Base-by-base conservation (phyloP, 139 green algal species). In the Chlamydomonas sp. region DNA sequence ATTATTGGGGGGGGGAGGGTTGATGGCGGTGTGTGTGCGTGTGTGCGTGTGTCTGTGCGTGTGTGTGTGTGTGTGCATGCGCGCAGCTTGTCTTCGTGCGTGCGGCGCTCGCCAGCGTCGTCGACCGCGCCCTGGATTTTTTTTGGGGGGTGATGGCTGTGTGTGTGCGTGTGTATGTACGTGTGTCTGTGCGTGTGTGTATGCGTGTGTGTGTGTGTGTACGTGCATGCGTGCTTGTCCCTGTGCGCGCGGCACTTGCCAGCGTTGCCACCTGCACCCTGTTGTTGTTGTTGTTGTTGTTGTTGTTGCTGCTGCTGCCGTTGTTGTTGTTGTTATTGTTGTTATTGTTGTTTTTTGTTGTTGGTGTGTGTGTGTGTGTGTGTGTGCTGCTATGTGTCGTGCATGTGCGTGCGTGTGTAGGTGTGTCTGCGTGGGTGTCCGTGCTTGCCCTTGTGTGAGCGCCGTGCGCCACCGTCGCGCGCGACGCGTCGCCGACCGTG, bases 181-280 rank as follows among this genome's bases (percentile, higher is more conserved):
- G n/a, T n/a, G n/a, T n/a, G n/a, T n/a, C n/a, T n/a, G n/a, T n/a
- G n/a, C n/a, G n/a, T n/a, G n/a, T n/a, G n/a, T n/a, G n/a, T n/a
- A n/a, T n/a, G n/a, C n/a, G n/a, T 54, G 13, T 26, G 43, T 54
- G 43, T 54, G 13, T 54, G 43, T 54, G 43, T 54, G 13, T 54
- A 20, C 20, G 16, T 54, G 16, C 13, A 20, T 20, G 43, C 20
- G 13, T 26, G 29, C 2, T 63, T 63, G 2, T 38, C 34, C 63
- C 59, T 47, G 26, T 26, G 67, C 20, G 34, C 31, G 33, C 59
- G 38, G 3, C 37, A 36, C 58, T 77, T 58, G 31, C 2, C n/a
- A 24, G 64, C 5, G 20, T 72, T 54, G 5, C 72, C 72, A 10
- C 72, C n/a, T n/a, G 50, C n/a, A 54, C 72, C 72, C 73, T 65